Conservation (phyloP, 345 rosid genomes). For the Noccaea bulbosa region DNA sequence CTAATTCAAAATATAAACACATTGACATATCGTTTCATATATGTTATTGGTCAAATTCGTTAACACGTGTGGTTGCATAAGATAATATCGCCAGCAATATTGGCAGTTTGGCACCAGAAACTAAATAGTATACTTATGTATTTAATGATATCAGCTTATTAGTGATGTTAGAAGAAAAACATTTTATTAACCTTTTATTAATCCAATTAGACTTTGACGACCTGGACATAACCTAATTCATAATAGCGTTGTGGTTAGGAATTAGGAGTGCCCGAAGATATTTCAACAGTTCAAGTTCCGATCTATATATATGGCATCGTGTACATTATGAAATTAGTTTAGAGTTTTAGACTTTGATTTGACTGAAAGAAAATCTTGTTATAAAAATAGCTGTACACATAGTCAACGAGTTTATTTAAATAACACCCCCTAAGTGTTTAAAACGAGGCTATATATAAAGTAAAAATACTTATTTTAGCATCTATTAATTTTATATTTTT, state of each 20-base stretch:
- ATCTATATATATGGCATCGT: neutral
- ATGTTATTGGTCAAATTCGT: neutral
- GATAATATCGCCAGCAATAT: neutral
- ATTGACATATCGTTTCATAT: neutral
- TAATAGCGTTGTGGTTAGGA: conserved; percentile 2
- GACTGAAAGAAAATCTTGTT: no score
- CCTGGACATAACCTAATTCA: neutral
- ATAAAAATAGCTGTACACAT: neutral
- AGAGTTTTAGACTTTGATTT: neutral
- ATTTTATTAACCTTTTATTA: neutral
- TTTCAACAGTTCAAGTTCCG: neutral
- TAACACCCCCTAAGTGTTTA: neutral
- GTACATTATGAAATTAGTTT: neutral
- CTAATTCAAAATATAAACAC: neutral
- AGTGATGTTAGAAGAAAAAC: neutral
- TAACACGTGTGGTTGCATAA: neutral
- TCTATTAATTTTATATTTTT: neutral
- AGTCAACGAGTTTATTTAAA: no score
- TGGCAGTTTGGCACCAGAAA: neutral
- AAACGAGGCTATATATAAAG: neutral
- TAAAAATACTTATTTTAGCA: neutral
- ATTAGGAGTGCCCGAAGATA: neutral
- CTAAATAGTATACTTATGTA: neutral
- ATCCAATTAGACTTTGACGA: conserved; percentile 8
- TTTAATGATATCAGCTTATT: neutral